These are phyloP conservation scores for Fraxinus sp. DNA, from an alignment of 305 asterid genomes.

Conservation along the genomic window DNA sequence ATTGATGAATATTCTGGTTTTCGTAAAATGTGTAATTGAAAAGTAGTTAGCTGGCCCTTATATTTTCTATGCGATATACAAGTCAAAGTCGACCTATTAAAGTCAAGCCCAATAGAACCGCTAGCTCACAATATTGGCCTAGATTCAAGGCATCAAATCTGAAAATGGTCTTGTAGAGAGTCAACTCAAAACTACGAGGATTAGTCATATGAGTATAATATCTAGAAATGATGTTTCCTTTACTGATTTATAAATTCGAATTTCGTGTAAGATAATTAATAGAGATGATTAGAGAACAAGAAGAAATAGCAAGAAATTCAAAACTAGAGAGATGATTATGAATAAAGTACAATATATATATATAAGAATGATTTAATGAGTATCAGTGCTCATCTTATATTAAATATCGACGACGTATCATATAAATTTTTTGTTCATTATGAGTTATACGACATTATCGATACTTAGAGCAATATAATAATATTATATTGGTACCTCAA, in stretches of 20 bases:
- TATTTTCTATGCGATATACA: background rate
- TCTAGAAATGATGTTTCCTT: background rate
- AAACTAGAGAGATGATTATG: background rate
- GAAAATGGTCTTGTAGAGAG: background rate
- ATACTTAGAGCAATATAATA: no score
- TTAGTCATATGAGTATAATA: no score
- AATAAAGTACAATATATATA: background rate
- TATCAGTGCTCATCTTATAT: no score
- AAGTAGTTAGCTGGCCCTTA: no score
- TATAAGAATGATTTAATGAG: no score
- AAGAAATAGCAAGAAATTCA: background rate
- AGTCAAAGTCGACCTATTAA: background rate
- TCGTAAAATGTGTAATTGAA: no score
- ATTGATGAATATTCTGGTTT: no score
- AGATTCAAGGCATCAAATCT: no score
- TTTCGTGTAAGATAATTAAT: background rate
- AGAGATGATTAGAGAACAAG: background rate
- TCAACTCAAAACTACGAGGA: background rate
- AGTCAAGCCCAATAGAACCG: background rate
- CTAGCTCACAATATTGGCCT: background rate
- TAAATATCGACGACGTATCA: no score
- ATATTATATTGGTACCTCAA: background rate
- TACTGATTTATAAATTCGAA: background rate
- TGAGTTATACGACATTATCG: no score
- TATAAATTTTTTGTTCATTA: no score